These are phyloP conservation scores for Pouteria campechiana DNA, from an alignment of 179 eudicot species.

Conservation along the genomic window DNA sequence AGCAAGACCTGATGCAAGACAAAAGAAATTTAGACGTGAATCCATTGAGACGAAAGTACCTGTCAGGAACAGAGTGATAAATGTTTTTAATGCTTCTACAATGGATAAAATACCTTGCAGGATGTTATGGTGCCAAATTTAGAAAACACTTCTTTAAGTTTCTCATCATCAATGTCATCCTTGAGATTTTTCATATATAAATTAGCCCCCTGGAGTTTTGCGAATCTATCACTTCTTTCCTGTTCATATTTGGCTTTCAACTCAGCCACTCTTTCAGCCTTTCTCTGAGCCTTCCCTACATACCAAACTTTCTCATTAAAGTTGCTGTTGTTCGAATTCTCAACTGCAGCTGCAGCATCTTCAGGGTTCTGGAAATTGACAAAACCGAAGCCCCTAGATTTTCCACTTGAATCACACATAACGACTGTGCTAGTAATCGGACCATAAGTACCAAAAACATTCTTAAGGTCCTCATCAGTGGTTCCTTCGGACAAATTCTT, in stretches of 20 bases:
- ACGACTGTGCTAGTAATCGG: constrained; percentile 56
- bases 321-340: constrained; percentile 42
- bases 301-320: constrained; percentile 71
- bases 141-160: constrained; percentile 62
- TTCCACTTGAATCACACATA: constrained; percentile 60
- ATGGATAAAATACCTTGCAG: constrained; percentile 48
- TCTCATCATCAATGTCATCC: constrained; percentile 61
- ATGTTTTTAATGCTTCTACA: too few species aligned
- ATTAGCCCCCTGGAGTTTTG: constrained; percentile 56
- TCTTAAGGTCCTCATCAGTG: constrained; percentile 50
- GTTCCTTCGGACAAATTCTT: constrained; percentile 58
- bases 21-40: not conserved
- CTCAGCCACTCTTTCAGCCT: constrained; percentile 67
- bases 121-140: constrained; percentile 54
- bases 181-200: constrained; percentile 65
- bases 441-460: constrained; percentile 51
- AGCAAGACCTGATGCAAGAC: constrained; percentile 51
- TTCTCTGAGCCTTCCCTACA: constrained; percentile 84
- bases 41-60: not conserved
- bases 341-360: constrained; percentile 72
- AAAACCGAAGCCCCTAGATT: constrained; percentile 73
- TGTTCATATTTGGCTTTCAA: constrained; percentile 52
- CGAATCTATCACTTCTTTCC: constrained; percentile 44
- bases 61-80: not conserved
- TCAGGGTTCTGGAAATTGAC: constrained; percentile 68